Evolutionary conservation across 1,139 yeast genomes (phyloP).

Genomic region (Scheffersomyces illinoinensis): DNA sequence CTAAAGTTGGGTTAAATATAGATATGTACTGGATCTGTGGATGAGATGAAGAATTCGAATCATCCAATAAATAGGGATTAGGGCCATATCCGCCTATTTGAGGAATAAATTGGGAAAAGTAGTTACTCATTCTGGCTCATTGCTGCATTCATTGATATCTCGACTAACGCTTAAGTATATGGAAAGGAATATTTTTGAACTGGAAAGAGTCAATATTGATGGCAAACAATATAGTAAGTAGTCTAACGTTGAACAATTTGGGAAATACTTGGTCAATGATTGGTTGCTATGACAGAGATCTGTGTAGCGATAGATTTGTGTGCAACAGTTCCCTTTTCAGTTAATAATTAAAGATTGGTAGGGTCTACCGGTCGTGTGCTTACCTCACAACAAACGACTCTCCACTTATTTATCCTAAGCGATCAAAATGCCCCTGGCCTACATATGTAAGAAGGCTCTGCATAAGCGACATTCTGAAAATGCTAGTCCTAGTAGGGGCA

Average conservation of each 20-base stretch:
- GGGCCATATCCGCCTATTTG: constrained; percentile 5
- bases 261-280: not conserved
- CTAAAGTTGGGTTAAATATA: constrained; percentile 11
- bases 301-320: not conserved
- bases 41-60: not conserved
- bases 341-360: not conserved
- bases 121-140: constrained; percentile 11
- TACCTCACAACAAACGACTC: not conserved
- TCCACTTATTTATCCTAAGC: not conserved
- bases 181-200: not conserved
- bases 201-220: no score
- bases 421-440: not conserved
- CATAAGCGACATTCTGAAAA: not conserved
- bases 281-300: not conserved
- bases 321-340: not conserved
- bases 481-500: not conserved
- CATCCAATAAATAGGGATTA: constrained; percentile 2
- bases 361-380: not conserved
- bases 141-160: not conserved
- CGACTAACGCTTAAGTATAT: not conserved
- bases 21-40: constrained; percentile 12
- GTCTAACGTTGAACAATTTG: not conserved
- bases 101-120: constrained; percentile 15
- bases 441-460: not conserved
- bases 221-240: not conserved